These are phyloP conservation scores for Penicillium egyptiacum DNA, from an alignment of 495 filamentous ascomycete species.

Conservation along the genomic window DNA sequence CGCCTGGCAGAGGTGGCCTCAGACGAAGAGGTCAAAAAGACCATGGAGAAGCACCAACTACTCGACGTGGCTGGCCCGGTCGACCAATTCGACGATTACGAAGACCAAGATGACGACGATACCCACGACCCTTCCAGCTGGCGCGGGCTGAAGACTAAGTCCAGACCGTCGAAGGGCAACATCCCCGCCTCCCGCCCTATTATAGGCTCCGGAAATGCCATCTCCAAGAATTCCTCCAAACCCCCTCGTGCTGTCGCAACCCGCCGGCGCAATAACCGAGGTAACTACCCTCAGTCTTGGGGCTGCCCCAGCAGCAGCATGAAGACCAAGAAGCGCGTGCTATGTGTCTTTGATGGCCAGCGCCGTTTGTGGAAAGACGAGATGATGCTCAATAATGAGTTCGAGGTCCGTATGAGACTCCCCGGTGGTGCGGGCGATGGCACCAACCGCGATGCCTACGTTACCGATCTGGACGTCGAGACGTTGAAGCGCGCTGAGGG, in stretches of 20 bases:
- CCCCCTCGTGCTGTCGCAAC: constrained; percentile 48
- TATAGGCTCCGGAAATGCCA: constrained; percentile 51
- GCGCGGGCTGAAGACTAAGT: constrained; percentile 50
- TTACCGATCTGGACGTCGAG: constrained; percentile 92
- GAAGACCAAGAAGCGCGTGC: constrained; percentile 95
- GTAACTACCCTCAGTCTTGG: constrained; percentile 91
- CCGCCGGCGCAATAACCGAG: constrained; percentile 79
- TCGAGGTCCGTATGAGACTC: constrained; percentile 85
- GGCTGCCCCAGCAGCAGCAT: constrained; percentile 86
- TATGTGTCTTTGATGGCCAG: constrained; percentile 88
- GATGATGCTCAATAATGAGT: constrained; percentile 96
- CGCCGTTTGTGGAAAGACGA: constrained; percentile 94
- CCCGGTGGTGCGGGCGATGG: constrained; percentile 61
- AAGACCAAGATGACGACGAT: constrained; percentile 64
- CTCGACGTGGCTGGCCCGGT: constrained; percentile 55
- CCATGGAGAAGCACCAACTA: constrained; percentile 77
- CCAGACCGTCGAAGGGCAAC: constrained; percentile 40
- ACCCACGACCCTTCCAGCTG: constrained; percentile 49
- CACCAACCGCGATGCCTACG: constrained; percentile 60
- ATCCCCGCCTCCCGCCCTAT: constrained; percentile 43
- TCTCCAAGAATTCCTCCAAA: constrained; percentile 43
- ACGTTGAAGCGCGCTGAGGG: constrained; percentile 84
- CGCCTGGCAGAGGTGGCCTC: constrained; percentile 78
- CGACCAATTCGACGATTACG: constrained; percentile 52
- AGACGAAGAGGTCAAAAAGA: constrained; percentile 79